phyloP scores from a whole-genome alignment of 164 flowering plant species.

The Berberis vulgaris region DNA sequence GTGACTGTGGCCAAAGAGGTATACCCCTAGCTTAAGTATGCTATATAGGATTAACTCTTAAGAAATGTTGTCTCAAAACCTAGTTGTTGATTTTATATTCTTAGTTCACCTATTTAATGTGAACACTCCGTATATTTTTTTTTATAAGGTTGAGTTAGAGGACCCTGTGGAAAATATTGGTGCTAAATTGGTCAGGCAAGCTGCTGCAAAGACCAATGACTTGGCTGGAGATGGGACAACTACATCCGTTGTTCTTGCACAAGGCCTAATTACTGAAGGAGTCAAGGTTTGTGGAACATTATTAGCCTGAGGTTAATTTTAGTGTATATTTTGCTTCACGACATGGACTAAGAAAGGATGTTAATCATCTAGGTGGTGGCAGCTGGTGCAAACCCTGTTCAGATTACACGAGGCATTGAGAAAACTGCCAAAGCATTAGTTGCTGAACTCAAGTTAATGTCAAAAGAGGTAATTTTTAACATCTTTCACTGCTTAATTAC shows the following conservation, averaged over 20 bases:
- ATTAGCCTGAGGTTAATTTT: not conserved
- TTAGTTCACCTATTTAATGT: not conserved
- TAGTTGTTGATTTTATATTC: no score
- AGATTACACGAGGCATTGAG: constrained; percentile 94
- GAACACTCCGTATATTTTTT: not conserved
- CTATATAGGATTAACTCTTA: no score
- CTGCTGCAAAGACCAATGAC: constrained; percentile 98
- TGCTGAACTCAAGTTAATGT: constrained; percentile 66
- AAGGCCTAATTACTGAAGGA: constrained; percentile 93
- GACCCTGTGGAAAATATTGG: constrained; percentile 99
- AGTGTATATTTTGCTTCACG: not conserved
- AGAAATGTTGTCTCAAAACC: no score
- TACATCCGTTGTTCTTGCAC: constrained; percentile 99
- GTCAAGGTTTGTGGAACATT: constrained; percentile 58
- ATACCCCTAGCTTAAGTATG: not conserved
- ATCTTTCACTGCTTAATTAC: not conserved
- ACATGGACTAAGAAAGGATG: not conserved
- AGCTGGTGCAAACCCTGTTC: constrained; percentile 98
- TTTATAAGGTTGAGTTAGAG: constrained; percentile 76
- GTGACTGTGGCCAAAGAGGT: constrained; percentile 95
- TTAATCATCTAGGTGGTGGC: constrained; percentile 70
- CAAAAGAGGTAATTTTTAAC: constrained; percentile 63
- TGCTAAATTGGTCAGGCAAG: constrained; percentile 93
- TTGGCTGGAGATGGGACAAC: constrained; percentile 99
- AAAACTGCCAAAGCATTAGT: constrained; percentile 89